phyloP scores from a whole-genome alignment of 2,329 filamentous ascomycete genomes.

The Anisogramma anomala region DNA sequence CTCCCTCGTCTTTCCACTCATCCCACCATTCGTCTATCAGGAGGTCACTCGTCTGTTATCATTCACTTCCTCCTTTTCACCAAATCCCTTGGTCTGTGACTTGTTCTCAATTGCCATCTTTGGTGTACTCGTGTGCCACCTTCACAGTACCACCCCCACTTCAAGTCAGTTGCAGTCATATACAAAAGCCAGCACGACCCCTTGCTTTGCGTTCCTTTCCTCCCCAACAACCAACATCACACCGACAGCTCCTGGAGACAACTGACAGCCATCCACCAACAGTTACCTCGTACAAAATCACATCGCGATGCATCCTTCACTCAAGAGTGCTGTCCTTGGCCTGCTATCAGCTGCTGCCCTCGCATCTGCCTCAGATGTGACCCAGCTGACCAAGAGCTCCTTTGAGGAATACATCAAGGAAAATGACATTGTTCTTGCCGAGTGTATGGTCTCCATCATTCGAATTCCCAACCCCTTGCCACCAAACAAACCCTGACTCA shows the following conservation, averaged over 20 bases:
- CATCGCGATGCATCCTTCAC: slow-evolving; percentile 31
- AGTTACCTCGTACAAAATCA: not conserved
- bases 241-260: not conserved
- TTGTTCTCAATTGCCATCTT: too few species aligned
- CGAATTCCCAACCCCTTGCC: not conserved
- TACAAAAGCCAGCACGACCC: too few species aligned
- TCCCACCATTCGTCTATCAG: too few species aligned
- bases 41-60: too few species aligned
- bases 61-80: too few species aligned
- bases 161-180: too few species aligned
- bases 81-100: too few species aligned
- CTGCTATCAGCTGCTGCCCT: slow-evolving; percentile 44
- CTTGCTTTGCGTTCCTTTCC: not conserved
- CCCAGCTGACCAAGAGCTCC: slow-evolving; percentile 71
- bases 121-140: too few species aligned
- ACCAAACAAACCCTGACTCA: not conserved
- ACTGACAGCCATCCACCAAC: not conserved
- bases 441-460: slow-evolving; percentile 56
- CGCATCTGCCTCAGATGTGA: slow-evolving; percentile 68
- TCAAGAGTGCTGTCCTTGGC: slow-evolving; percentile 40
- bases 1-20: too few species aligned
- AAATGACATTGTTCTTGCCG: slow-evolving; percentile 82
- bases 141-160: too few species aligned
- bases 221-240: not conserved
- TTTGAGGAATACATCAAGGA: slow-evolving; percentile 78